These are phyloP conservation scores for Penicillium sclerotiorum DNA, from an alignment of 2,329 filamentous ascomycete genomes.

Conservation along the genomic window DNA sequence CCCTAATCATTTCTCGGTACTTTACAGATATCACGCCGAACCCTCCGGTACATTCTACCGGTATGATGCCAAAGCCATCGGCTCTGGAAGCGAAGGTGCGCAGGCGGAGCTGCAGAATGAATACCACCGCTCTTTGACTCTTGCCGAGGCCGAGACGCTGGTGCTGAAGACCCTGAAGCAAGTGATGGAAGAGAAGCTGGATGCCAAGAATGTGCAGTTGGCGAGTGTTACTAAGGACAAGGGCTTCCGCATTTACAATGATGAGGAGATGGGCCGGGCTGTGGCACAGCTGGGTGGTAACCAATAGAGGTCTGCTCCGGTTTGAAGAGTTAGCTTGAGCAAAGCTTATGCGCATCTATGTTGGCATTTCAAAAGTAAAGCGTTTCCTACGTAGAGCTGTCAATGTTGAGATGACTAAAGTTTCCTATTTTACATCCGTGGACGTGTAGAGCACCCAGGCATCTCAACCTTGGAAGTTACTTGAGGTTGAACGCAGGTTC, in stretches of 20 bases:
- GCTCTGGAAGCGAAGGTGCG: slow-evolving; percentile 93
- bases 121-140: slow-evolving; percentile 96
- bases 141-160: slow-evolving; percentile 89
- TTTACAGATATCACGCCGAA: slow-evolving; percentile 82
- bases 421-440: too few species aligned
- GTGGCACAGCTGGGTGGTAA: slow-evolving; percentile 68
- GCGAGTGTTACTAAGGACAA: slow-evolving; percentile 97
- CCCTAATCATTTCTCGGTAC: neutral
- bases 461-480: too few species aligned
- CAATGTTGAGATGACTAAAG: neutral
- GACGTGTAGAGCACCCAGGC: too few species aligned
- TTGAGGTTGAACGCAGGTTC: too few species aligned
- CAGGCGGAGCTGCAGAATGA: slow-evolving; percentile 98
- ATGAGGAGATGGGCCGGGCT: slow-evolving; percentile 93
- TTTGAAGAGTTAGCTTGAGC: neutral
- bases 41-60: slow-evolving; percentile 98
- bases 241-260: slow-evolving; percentile 97
- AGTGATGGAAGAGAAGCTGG: slow-evolving; percentile 99
- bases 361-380: slow-evolving; percentile 33
- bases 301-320: slow-evolving; percentile 35
- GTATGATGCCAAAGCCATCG: slow-evolving; percentile 98
- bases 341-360: neutral
- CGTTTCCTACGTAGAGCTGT: slow-evolving; percentile 22
- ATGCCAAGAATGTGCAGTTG: slow-evolving; percentile 97
- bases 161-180: slow-evolving; percentile 98